These are phyloP conservation scores for Penicillium manginii DNA, from an alignment of 495 filamentous ascomycete genomes.

Conservation along the genomic window DNA sequence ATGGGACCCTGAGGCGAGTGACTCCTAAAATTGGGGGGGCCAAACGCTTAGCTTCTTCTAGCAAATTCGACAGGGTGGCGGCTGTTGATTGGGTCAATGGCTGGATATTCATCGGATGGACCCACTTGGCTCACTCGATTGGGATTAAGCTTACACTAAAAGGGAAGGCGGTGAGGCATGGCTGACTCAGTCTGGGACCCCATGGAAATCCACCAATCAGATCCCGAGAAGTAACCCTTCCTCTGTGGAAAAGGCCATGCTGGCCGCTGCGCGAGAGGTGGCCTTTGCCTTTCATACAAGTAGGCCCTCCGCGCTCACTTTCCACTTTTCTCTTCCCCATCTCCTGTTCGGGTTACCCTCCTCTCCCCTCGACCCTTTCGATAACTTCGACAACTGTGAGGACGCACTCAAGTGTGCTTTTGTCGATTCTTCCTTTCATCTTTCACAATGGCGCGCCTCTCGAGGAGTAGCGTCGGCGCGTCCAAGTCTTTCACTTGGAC, in stretches of 20 bases:
- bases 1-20: background rate
- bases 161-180: slow-evolving; percentile 33
- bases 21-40: slow-evolving; percentile 4
- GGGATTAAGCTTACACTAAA: slow-evolving; percentile 13
- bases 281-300: slow-evolving; percentile 32
- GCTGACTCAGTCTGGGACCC: slow-evolving; percentile 31
- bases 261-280: slow-evolving; percentile 41
- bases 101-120: slow-evolving; percentile 5
- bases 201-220: slow-evolving; percentile 37
- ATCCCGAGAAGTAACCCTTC: slow-evolving; percentile 41
- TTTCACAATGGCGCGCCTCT: slow-evolving; percentile 50
- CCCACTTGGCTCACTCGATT: slow-evolving; percentile 12
- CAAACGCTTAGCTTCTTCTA: slow-evolving; percentile 30
- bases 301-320: slow-evolving; percentile 21
- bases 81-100: slow-evolving; percentile 14
- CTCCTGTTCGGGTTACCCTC: slow-evolving; percentile 24
- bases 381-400: slow-evolving; percentile 27
- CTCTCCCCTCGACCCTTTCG: slow-evolving; percentile 20
- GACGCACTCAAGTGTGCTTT: slow-evolving; percentile 16
- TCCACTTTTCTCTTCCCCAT: slow-evolving; percentile 25
- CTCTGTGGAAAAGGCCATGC: slow-evolving; percentile 52
- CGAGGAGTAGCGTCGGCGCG: slow-evolving; percentile 42
- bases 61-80: slow-evolving; percentile 37
- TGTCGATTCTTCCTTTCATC: slow-evolving; percentile 14
- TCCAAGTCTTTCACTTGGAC: slow-evolving; percentile 65